Evolutionary conservation across 73 alveolate species (phyloP).

Genomic region (Uronychia setigera): DNA sequence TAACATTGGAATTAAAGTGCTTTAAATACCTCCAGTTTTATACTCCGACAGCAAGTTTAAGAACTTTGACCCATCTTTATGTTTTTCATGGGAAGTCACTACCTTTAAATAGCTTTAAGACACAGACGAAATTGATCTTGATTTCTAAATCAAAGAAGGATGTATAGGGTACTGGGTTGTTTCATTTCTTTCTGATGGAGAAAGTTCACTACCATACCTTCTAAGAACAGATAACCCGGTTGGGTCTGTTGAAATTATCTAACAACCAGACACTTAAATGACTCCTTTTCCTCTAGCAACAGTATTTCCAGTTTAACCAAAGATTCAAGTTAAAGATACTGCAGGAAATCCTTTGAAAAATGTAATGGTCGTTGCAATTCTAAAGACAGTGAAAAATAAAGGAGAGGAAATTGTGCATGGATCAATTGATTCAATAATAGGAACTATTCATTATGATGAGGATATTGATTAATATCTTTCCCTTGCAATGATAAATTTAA

Average conservation of each 20-base stretch:
- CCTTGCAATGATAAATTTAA: no score
- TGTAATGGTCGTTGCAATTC: neutral
- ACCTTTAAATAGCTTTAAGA: no score
- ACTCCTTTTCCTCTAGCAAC: neutral
- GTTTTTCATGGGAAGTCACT: no score
- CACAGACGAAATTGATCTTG: neutral
- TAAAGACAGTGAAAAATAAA: no score
- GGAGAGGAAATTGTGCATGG: no score
- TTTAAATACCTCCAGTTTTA: no score
- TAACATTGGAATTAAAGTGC: no score
- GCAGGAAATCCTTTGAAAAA: neutral
- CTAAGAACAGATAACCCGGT: neutral
- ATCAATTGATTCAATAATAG: no score
- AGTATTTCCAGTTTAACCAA: neutral
- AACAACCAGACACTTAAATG: neutral
- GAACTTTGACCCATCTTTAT: no score
- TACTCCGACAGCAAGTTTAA: no score
- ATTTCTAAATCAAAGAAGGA: neutral
- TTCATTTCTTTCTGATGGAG: neutral
- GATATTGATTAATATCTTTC: no score
- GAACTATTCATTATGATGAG: no score
- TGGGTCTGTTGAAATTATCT: neutral
- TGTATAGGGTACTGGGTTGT: neutral
- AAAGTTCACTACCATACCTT: neutral
- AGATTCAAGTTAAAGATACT: neutral